Conservation (phyloP, 2,329 filamentous ascomycete genomes). For the Chaetomiaceae sp. region DNA sequence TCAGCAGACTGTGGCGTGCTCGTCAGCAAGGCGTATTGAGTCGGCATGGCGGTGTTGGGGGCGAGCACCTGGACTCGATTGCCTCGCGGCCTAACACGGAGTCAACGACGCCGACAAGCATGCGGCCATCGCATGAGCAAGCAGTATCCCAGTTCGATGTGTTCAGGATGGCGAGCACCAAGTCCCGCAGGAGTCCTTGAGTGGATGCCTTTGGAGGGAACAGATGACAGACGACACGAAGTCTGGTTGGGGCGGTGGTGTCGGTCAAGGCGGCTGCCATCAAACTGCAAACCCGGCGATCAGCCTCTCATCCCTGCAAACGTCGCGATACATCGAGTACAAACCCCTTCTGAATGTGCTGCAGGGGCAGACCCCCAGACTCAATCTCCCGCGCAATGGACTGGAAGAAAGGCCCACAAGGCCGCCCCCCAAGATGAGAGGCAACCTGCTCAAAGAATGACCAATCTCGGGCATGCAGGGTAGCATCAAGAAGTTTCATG, state of each 20-base stretch:
- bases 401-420: constrained; percentile 8
- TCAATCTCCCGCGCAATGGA: constrained; percentile 11
- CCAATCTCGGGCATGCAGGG: constrained; percentile 10
- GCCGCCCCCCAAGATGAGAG: background rate
- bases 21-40: no score
- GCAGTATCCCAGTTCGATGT: background rate
- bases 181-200: background rate
- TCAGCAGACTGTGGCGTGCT: no score
- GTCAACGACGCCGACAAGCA: background rate
- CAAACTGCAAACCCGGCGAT: constrained; percentile 5
- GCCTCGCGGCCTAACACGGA: background rate
- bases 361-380: background rate
- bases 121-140: background rate
- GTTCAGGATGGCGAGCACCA: background rate
- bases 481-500: constrained; percentile 1
- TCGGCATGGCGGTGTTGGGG: background rate
- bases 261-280: constrained; percentile 1
- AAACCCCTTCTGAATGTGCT: constrained; percentile 10
- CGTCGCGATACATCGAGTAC: no score
- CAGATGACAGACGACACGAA: background rate
- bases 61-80: background rate
- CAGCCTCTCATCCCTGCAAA: background rate
- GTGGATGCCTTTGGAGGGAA: background rate
- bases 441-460: constrained; percentile 12
- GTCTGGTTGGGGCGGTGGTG: background rate